These are phyloP conservation scores for Diaporthe destruens DNA, from an alignment of 2,329 filamentous ascomycete species.

Conservation along the genomic window DNA sequence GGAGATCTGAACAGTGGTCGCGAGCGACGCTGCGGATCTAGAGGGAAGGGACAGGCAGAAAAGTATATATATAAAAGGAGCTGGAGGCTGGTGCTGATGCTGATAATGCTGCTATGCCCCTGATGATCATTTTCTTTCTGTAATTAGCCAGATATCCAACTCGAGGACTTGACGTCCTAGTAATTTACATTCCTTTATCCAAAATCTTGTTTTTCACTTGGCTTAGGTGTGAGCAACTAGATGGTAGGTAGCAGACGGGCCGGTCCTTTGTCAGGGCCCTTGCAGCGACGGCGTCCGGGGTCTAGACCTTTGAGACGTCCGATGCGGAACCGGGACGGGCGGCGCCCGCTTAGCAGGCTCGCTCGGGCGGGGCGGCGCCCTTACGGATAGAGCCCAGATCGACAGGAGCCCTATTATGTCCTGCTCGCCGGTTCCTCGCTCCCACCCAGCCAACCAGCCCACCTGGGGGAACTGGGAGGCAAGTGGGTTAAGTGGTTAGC, in stretches of 20 bases:
- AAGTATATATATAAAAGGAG: slow-evolving; percentile 29
- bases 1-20: slow-evolving; percentile 41
- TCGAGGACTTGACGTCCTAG: slow-evolving; percentile 33
- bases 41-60: not conserved
- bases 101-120: slow-evolving; percentile 31
- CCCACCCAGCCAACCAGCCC: no score
- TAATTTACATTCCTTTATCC: slow-evolving; percentile 33
- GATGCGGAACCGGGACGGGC: slow-evolving; percentile 12
- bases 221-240: not conserved
- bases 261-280: not conserved
- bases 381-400: not conserved
- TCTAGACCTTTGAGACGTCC: not conserved
- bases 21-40: slow-evolving; percentile 14
- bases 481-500: not conserved
- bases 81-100: slow-evolving; percentile 34
- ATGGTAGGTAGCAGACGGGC: not conserved
- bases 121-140: slow-evolving; percentile 28
- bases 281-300: not conserved
- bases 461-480: not conserved
- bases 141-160: slow-evolving; percentile 36
- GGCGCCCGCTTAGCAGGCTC: slow-evolving; percentile 16
- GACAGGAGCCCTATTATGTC: not conserved
- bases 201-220: not conserved
- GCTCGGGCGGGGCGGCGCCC: slow-evolving; percentile 7
- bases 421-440: not conserved